Percentiles rank a stretch among this genome's conserved stretches.
These are phyloP conservation scores for Magnolia sinica DNA, from an alignment of 164 flowering plant genomes.

Conservation along the genomic window DNA sequence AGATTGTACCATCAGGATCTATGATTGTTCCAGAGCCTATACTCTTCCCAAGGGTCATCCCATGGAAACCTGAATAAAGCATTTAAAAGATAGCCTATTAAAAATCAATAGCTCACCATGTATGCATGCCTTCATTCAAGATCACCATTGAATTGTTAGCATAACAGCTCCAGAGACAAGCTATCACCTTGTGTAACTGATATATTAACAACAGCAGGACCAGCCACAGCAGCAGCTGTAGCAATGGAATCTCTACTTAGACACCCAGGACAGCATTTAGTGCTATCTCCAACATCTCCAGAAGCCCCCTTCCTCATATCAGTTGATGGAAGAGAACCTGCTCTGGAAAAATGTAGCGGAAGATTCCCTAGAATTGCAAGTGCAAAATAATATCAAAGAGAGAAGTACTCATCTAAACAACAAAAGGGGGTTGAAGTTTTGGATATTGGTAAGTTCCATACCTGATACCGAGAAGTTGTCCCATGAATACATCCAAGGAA, in stretches of 20 bases:
- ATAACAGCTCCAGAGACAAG: background rate
- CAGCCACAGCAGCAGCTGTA: slow-evolving; percentile 74
- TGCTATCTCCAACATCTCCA: slow-evolving; percentile 27
- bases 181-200: slow-evolving; percentile 61
- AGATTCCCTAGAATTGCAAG: slow-evolving; percentile 32
- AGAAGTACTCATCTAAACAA: background rate
- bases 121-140: background rate
- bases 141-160: background rate
- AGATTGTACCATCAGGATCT: slow-evolving; percentile 77
- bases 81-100: background rate
- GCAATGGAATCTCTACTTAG: slow-evolving; percentile 75
- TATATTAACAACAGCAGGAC: slow-evolving; percentile 90
- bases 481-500: background rate
- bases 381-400: background rate
- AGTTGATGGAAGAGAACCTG: slow-evolving; percentile 31
- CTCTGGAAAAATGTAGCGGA: slow-evolving; percentile 37
- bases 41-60: slow-evolving; percentile 54
- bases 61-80: slow-evolving; percentile 40
- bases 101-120: background rate
- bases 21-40: slow-evolving; percentile 88
- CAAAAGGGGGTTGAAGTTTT: too few relatives aligned
- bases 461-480: slow-evolving; percentile 2
- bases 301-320: slow-evolving; percentile 28
- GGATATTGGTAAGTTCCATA: background rate
- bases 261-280: slow-evolving; percentile 45